Base-by-base conservation (phyloP, 495 filamentous ascomycete species). In the Sabuloglossum arenarium region DNA sequence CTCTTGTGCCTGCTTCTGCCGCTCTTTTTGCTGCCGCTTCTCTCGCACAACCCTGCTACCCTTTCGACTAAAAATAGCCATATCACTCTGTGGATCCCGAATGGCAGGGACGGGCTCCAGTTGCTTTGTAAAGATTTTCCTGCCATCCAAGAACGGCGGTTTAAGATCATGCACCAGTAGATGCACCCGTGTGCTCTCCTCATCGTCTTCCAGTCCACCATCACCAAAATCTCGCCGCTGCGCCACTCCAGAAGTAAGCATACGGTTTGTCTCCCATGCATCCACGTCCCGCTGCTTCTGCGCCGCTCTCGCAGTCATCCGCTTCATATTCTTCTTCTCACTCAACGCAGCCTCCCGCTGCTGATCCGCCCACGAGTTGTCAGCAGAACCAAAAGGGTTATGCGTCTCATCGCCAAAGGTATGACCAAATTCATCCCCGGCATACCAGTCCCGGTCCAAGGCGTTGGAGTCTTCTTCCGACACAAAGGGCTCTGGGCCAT, bases 211-310 rank as follows among this genome's bases (percentile, higher is more conserved):
- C 58, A 94, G 90, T 60, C 89, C 57, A 23, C 34, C 86, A 24
- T 76, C 73, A 30, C 82, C 80, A 60, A 85, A 77, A 61, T 90
- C 85, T 59, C 86, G 73, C 67, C 90, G 71, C 67, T 97, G 93
- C 16, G 93, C 93, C 50, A 97, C 90, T 54, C 88, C 90, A 12
- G 88, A 94, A 0, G 88, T 93, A 45, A 97, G 79, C 93, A 99
- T 96, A 37, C 91, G 86, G 69, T 99, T 97, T 16, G 88, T 89
- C 66, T 98, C 91, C 91, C 91, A 98, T 28, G 87, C 88, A 73
- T 98, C 91, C 25, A 85, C 84, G 64, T 96, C 91, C 65, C 88
- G 89, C 69, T 94, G 86, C 67, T 84, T 89, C 65, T 91, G 86
- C 16, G 81, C 67, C 47, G 82, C 79, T 46, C 80, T 73, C n/a